A percentile compares a stretch with the other conserved stretches of the same genome.
Conservation (phyloP, 192 early-diverging fungal species). For the Chytriomyces hyalinus region DNA sequence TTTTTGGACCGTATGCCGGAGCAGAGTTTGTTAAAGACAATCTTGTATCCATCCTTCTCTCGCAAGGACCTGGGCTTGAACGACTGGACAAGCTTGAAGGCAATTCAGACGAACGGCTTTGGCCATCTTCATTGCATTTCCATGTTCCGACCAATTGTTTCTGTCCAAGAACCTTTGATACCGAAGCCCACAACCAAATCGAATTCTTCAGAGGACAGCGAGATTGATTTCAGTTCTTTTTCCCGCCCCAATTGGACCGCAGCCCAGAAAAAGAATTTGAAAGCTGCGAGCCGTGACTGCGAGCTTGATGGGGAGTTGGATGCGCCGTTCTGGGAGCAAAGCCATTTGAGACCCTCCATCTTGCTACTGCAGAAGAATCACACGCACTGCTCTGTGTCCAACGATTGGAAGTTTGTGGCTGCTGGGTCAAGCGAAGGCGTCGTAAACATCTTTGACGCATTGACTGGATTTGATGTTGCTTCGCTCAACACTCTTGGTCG, state of each 20-base stretch:
- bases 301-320: constrained; percentile 5
- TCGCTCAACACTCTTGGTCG: constrained; percentile 11
- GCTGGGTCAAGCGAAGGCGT: neutral
- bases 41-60: neutral
- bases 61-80: neutral
- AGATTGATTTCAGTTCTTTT: too few species aligned
- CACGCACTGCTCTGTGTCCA: neutral
- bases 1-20: constrained; percentile 1
- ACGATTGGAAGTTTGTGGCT: constrained; percentile 4
- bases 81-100: neutral
- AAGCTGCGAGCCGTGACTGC: neutral
- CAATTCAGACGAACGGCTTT: neutral
- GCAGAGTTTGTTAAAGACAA: neutral
- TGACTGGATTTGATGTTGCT: constrained; percentile 3
- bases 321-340: neutral
- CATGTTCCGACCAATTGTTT: constrained; percentile 3
- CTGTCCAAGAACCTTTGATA: constrained; percentile 1
- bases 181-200: neutral
- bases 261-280: neutral
- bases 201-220: too few species aligned
- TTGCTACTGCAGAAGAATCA: neutral
- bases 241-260: constrained; percentile 1
- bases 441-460: constrained; percentile 1
- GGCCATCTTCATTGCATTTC: constrained; percentile 8
- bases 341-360: neutral